phyloP scores from a whole-genome alignment of 139 green algal genomes.

The Protoeuglena noctilucae region DNA sequence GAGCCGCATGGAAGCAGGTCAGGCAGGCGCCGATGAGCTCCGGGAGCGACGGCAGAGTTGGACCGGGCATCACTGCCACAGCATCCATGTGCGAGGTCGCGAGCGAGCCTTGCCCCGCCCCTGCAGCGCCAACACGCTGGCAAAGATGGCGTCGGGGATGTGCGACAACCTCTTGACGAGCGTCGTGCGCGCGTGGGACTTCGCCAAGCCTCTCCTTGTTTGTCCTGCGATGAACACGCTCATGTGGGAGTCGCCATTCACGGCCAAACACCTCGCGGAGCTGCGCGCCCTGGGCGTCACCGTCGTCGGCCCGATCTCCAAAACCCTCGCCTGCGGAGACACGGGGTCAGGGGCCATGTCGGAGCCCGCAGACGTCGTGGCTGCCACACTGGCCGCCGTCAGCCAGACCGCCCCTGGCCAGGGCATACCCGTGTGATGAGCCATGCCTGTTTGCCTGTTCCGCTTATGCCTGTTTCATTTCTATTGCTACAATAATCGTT shows the following conservation, averaged over 20 bases:
- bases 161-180: constrained; percentile 91
- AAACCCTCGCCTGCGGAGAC: constrained; percentile 84
- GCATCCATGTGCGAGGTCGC: too few species aligned
- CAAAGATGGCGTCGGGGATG: constrained; percentile 62
- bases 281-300: constrained; percentile 35
- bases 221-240: constrained; percentile 94
- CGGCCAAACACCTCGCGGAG: constrained; percentile 42
- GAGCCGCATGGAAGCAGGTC: too few species aligned
- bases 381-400: too few species aligned
- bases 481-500: too few species aligned
- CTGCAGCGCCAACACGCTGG: constrained; percentile 86
- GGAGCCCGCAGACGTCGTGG: constrained; percentile 1
- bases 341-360: constrained; percentile 76
- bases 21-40: too few species aligned
- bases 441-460: too few species aligned
- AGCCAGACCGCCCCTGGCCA: too few species aligned
- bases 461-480: too few species aligned
- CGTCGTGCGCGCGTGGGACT: constrained; percentile 82
- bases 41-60: too few species aligned
- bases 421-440: too few species aligned
- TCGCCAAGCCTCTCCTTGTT: constrained; percentile 47
- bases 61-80: too few species aligned
- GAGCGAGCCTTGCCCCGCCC: too few species aligned
- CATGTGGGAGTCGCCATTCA: constrained; percentile 87
- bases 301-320: constrained; percentile 54